Evolutionary conservation across 495 filamentous ascomycete species (phyloP).

Genomic region (Aspergillus ellipticus): DNA sequence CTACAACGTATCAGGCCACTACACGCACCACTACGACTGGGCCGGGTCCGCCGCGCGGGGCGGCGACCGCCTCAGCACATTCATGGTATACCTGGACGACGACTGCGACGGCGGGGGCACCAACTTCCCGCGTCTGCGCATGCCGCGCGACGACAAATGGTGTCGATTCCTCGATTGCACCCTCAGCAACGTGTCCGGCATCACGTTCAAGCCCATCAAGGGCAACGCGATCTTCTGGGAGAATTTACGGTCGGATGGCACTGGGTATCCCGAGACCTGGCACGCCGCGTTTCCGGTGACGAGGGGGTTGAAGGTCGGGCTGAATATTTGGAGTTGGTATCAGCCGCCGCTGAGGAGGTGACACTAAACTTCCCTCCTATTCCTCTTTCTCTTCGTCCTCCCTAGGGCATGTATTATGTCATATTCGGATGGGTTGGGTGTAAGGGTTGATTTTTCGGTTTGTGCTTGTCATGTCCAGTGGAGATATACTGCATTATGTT

Average conservation of each 20-base stretch:
- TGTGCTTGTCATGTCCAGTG: too few species aligned
- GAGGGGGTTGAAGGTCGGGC: slow-evolving; percentile 67
- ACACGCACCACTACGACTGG: slow-evolving; percentile 60
- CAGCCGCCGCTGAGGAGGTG: slow-evolving; percentile 31
- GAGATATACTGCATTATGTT: too few species aligned
- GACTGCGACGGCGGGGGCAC: slow-evolving; percentile 61
- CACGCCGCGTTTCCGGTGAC: slow-evolving; percentile 69
- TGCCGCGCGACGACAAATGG: slow-evolving; percentile 46
- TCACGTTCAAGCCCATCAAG: slow-evolving; percentile 63
- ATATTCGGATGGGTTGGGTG: neutral
- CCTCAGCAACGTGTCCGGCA: too few species aligned
- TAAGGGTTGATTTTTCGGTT: neutral
- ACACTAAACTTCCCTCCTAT: neutral
- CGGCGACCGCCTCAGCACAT: slow-evolving; percentile 50
- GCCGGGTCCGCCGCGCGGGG: slow-evolving; percentile 36
- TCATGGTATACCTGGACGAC: slow-evolving; percentile 61
- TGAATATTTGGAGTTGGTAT: slow-evolving; percentile 73
- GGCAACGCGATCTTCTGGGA: slow-evolving; percentile 77
- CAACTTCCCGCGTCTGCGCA: slow-evolving; percentile 51
- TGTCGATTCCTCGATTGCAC: slow-evolving; percentile 59
- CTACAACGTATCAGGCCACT: slow-evolving; percentile 56
- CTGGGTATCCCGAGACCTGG: slow-evolving; percentile 60
- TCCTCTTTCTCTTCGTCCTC: too few species aligned
- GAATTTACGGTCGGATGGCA: slow-evolving; percentile 61
- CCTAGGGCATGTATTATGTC: too few species aligned